These are phyloP conservation scores for Yamadazyma scolyti DNA, from an alignment of 805 yeast genomes.

Conservation along the genomic window DNA sequence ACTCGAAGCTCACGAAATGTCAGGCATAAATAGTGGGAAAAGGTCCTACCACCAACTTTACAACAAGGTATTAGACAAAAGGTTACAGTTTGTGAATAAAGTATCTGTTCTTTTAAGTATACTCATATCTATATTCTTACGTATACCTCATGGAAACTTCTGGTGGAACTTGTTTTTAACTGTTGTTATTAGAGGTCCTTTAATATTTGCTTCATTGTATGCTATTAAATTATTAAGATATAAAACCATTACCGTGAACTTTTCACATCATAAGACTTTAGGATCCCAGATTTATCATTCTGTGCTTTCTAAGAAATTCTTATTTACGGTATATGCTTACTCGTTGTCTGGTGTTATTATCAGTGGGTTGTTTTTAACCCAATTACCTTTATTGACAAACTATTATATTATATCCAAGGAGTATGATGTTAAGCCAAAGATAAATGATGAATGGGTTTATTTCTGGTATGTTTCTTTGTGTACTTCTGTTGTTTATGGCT, in stretches of 20 bases:
- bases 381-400: slow-evolving; percentile 21
- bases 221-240: slow-evolving; percentile 23
- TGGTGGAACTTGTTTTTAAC: slow-evolving; percentile 28
- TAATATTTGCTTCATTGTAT: slow-evolving; percentile 24
- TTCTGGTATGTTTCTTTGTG: slow-evolving; percentile 45
- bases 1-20: too few species aligned
- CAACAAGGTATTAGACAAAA: slow-evolving; percentile 25
- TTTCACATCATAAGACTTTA: slow-evolving; percentile 28
- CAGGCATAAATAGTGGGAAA: too few species aligned
- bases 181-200: slow-evolving; percentile 23
- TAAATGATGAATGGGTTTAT: slow-evolving; percentile 45
- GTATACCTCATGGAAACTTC: slow-evolving; percentile 25
- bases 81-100: slow-evolving; percentile 34
- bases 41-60: slow-evolving; percentile 20
- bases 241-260: slow-evolving; percentile 26
- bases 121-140: slow-evolving; percentile 18
- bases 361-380: slow-evolving; percentile 21
- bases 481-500: slow-evolving; percentile 43
- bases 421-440: slow-evolving; percentile 32
- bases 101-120: slow-evolving; percentile 25
- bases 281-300: slow-evolving; percentile 25
- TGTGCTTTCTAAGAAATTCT: slow-evolving; percentile 15
- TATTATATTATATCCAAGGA: slow-evolving; percentile 36
- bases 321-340: slow-evolving; percentile 17
- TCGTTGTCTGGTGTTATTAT: slow-evolving; percentile 19